Base-by-base conservation (phyloP, 768 basidiomycete genomes). In the Neoboletus magnificus region DNA sequence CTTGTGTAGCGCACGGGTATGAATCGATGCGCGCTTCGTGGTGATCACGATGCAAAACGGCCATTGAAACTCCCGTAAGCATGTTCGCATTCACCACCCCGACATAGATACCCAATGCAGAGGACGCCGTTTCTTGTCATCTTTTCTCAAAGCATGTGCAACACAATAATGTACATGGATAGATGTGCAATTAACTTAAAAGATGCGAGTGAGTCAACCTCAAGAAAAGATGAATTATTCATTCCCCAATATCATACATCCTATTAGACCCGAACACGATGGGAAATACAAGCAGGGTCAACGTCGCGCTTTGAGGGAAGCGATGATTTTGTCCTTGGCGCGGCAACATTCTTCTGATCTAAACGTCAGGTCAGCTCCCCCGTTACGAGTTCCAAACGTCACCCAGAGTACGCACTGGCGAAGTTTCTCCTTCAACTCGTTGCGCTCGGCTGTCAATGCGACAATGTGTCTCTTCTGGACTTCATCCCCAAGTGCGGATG, bases 401-500 rank as follows among this genome's bases (percentile, higher is more conserved):
- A 46, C 30, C 12, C 20, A 22, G n/a, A n/a, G n/a, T 18, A 35
- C 55, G 22, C 13, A 56, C 47, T 33, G 25, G 32, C 12, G 20
- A 20, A 39, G 15, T 33, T 36, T 41, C 15, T 47, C 54, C 27
- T 30, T 35, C 18, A 50, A 20, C 2, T 27, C 54, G 4, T 55
- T 41, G 2, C 35, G n/a, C 18, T 66, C 61, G 7, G 40, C 45
- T 23, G n/a, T 30, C 35, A 68, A 10, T 12, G n/a, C n/a, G 5
- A 37, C 51, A 2, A 70, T 63, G 1, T 22, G 42, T 27, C 41
- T 62, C 32, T 63, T 64, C 57, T 78, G 79, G 5, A 63, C 65
- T 4, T 64, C 62, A 15, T 71, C 72, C 25, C 72, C 69, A 42
- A 73, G 69, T 42, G 71, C 71, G 45, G 74, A 65, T 22, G 77